These are phyloP conservation scores for Blepharisma japonicum DNA, from an alignment of 73 alveolate species.

Conservation along the genomic window DNA sequence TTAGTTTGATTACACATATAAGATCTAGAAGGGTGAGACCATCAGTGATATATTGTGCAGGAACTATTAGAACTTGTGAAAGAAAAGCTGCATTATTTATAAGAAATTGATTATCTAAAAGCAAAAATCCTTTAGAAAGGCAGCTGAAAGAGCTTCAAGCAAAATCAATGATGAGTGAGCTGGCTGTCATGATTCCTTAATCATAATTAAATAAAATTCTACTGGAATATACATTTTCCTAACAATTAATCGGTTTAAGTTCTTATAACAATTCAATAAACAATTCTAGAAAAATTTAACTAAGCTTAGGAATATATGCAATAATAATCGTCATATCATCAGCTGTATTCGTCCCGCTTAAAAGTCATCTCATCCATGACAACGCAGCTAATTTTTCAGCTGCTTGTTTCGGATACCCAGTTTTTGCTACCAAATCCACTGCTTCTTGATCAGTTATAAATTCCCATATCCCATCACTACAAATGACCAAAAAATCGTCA, in stretches of 20 bases:
- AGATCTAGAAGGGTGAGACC: constrained; percentile 1
- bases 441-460: constrained; percentile 69
- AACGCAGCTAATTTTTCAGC: background rate
- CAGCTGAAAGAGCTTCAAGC: background rate
- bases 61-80: constrained; percentile 15
- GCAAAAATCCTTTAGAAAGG: background rate
- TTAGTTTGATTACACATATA: constrained; percentile 4
- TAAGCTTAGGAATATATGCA: too few species aligned
- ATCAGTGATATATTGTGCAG: background rate
- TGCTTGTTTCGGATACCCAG: background rate
- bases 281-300: too few species aligned
- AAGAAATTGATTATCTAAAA: background rate
- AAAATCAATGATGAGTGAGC: background rate
- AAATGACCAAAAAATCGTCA: constrained; percentile 63
- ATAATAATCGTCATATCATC: too few species aligned
- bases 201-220: too few species aligned
- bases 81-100: background rate
- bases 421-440: constrained; percentile 34
- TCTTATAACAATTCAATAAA: too few species aligned
- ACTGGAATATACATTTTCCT: too few species aligned
- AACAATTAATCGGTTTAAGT: too few species aligned
- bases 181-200: background rate
- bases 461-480: constrained; percentile 86
- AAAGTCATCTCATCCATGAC: too few species aligned
- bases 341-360: too few species aligned